Conservation (phyloP, 1,284 basidiomycete genomes). For the Cystobasidium pallidum region DNA sequence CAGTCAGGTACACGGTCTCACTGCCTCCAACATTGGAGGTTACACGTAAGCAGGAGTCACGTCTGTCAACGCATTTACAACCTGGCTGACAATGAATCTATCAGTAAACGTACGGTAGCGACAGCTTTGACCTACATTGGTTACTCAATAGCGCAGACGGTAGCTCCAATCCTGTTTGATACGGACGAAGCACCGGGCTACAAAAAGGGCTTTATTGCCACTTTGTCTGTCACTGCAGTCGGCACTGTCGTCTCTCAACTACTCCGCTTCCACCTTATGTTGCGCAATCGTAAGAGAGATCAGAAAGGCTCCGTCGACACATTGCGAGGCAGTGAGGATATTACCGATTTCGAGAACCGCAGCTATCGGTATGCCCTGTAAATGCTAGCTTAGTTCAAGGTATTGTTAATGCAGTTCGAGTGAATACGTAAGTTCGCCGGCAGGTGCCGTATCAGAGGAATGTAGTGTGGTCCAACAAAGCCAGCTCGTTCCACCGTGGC, state of each 20-base stretch:
- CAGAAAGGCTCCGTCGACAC: constrained; percentile 2
- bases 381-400: not conserved
- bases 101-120: constrained; percentile 30
- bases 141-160: constrained; percentile 18
- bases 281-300: constrained; percentile 20
- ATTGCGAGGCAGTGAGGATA: constrained; percentile 1
- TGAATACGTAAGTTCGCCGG: no score
- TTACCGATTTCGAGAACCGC: constrained; percentile 20
- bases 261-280: constrained; percentile 27
- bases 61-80: no score
- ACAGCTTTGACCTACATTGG: constrained; percentile 32
- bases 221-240: constrained; percentile 25
- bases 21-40: constrained; percentile 28
- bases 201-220: constrained; percentile 32
- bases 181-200: constrained; percentile 29
- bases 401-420: no score
- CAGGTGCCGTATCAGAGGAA: no score
- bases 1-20: constrained; percentile 28
- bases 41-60: constrained; percentile 10
- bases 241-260: constrained; percentile 20
- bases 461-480: no score
- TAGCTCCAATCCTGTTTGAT: constrained; percentile 24
- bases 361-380: constrained; percentile 8
- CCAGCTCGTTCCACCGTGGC: no score
- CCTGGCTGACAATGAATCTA: not conserved